phyloP scores from a whole-genome alignment of 768 basidiomycete species.

The Lentinula aciculospora region DNA sequence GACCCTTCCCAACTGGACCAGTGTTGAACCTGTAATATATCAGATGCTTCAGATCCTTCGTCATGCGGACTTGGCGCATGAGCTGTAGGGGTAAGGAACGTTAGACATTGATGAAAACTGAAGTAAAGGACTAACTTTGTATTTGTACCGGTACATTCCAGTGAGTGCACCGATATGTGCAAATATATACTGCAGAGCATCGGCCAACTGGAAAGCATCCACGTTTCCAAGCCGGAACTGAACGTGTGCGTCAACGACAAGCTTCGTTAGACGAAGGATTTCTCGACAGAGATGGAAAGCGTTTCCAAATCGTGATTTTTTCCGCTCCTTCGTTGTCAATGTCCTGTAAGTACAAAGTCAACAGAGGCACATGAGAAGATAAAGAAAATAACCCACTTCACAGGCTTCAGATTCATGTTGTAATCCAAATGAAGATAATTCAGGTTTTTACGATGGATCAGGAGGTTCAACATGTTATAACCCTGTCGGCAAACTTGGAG shows the following conservation, averaged over 20 bases:
- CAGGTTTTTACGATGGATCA: constrained; percentile 94
- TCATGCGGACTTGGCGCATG: constrained; percentile 99
- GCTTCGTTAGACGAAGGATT: constrained; percentile 94
- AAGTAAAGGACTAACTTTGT: constrained; percentile 60
- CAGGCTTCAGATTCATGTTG: constrained; percentile 98
- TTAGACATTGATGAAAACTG: constrained; percentile 6
- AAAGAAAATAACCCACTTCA: constrained; percentile 46
- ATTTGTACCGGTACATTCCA: constrained; percentile 99
- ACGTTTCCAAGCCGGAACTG: constrained; percentile 98
- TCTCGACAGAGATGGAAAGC: constrained; percentile 98
- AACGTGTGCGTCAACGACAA: constrained; percentile 98
- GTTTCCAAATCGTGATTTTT: constrained; percentile 99
- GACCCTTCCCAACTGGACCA: constrained; percentile 98
- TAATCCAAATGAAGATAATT: constrained; percentile 96
- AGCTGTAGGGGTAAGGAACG: constrained; percentile 40
- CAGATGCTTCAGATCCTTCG: constrained; percentile 97
- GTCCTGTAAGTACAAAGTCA: constrained; percentile 52
- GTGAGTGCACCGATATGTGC: constrained; percentile 96
- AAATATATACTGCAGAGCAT: constrained; percentile 97
- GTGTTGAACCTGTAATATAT: constrained; percentile 99
- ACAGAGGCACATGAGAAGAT: neutral
- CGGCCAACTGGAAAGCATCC: constrained; percentile 98
- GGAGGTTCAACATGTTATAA: constrained; percentile 98
- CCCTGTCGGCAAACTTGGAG: constrained; percentile 98
- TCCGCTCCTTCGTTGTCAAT: constrained; percentile 97